Evolutionary conservation across 139 green algal genomes (phyloP).

Genomic region (Chlamydomonas incerta): DNA sequence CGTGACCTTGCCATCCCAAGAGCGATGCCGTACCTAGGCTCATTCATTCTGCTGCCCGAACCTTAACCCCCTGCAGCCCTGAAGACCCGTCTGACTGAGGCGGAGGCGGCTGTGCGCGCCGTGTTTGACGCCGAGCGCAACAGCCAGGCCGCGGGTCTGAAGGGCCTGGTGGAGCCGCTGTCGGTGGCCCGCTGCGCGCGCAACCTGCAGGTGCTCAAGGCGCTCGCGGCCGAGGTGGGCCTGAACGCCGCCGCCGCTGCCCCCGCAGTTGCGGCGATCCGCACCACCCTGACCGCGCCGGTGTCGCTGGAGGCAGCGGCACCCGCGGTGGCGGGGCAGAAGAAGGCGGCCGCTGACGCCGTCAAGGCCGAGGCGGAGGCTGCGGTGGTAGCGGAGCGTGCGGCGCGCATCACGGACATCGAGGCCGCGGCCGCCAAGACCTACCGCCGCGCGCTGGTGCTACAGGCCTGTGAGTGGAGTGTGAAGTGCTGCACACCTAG

Average conservation of each 20-base stretch:
- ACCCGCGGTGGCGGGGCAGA: conserved; percentile 5
- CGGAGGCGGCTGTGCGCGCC: not conserved
- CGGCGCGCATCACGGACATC: conserved; percentile 13
- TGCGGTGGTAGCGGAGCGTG: conserved; percentile 22
- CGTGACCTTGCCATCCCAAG: too few relatives aligned
- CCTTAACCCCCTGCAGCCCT: not conserved
- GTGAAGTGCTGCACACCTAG: not conserved
- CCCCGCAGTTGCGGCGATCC: not conserved
- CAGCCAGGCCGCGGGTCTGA: not conserved
- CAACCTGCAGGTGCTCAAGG: conserved; percentile 39
- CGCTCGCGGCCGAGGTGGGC: conserved; percentile 12
- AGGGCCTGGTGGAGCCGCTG: conserved; percentile 32
- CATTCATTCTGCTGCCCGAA: too few relatives aligned
- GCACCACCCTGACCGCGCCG: not conserved
- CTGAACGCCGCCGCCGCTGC: not conserved
- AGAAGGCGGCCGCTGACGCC: conserved; percentile 7
- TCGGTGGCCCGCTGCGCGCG: conserved; percentile 7
- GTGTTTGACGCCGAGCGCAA: conserved; percentile 11
- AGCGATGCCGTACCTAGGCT: too few relatives aligned
- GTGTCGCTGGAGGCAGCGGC: not conserved
- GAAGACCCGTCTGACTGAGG: conserved; percentile 19
- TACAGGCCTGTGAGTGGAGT: conserved; percentile 21
- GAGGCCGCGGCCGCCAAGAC: conserved; percentile 6
- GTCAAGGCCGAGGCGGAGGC: conserved; percentile 21
- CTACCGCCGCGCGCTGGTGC: conserved; percentile 24